Percentiles rank a stretch among this genome's conserved stretches.
Conservation (phyloP, 2,329 filamentous ascomycete genomes). For the Ascochyta clinopodiicola region DNA sequence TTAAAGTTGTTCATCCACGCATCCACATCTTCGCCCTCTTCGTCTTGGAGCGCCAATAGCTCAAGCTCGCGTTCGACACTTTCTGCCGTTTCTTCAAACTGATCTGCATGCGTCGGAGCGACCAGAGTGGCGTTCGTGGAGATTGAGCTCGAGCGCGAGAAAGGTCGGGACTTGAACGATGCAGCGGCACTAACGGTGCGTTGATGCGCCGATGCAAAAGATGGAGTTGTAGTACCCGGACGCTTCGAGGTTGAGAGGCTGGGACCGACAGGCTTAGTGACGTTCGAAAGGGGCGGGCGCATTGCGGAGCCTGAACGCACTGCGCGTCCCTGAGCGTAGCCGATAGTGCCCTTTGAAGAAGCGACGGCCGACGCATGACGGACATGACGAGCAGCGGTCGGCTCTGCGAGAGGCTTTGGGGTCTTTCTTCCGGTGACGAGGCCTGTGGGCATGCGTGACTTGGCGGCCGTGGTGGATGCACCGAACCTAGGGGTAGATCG, state of each 20-base stretch:
- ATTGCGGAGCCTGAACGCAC: conserved; percentile 53
- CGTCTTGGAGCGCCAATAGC: conserved; percentile 34
- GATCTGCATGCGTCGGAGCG: conserved; percentile 14
- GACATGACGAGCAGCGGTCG: conserved; percentile 63
- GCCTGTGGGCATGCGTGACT: conserved; percentile 47
- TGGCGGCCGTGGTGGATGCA: conserved; percentile 48
- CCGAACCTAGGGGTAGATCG: conserved; percentile 46
- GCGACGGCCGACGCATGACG: conserved; percentile 68
- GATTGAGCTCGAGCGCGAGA: conserved; percentile 45
- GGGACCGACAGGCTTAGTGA: conserved; percentile 35
- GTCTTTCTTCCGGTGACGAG: conserved; percentile 51
- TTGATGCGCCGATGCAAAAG: conserved; percentile 25
- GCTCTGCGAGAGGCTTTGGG: conserved; percentile 48
- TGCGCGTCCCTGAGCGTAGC: conserved; percentile 79
- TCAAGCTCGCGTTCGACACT: conserved; percentile 45
- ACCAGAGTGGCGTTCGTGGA: conserved; percentile 42
- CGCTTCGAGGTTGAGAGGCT: conserved; percentile 32
- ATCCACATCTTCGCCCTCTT: conserved; percentile 39
- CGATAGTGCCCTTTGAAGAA: conserved; percentile 80
- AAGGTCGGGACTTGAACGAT: conserved; percentile 23
- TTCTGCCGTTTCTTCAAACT: conserved; percentile 39
- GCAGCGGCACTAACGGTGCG: conserved; percentile 24
- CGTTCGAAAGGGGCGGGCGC: conserved; percentile 47
- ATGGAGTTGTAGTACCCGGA: conserved; percentile 19
- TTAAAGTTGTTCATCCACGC: conserved; percentile 42